Base-by-base conservation (phyloP, 1,284 basidiomycete genomes). In the Sphagnurus paluster region DNA sequence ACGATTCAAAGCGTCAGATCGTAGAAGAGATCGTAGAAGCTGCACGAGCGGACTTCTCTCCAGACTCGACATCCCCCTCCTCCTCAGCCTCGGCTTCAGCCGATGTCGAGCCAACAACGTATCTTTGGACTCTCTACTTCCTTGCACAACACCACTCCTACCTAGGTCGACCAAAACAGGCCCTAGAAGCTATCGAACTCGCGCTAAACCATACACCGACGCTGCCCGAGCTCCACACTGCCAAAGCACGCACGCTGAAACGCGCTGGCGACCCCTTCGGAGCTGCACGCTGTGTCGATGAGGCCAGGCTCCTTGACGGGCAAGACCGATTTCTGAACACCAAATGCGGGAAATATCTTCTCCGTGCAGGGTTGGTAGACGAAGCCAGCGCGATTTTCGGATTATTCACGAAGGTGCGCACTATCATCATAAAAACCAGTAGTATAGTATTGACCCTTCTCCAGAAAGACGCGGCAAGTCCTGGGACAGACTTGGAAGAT, bases 301-400 rank as follows among this genome's bases (percentile, higher is more conserved):
- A 90, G 21, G 95, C 96, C 0, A 75, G 94, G 38, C 64, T 79
- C 17, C 71, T 99, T 32, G 97, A 99, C 64, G 87, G 93, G 0
- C 97, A 99, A 67, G 97, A 99, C 66, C 76, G 97, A 28, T 98
- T 94, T 72, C 69, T 99, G 58, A 99, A 99, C 68, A 90, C 90
- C 37, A 99, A 99, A 66, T 80, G 82, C 38, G 95, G 87, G 1
- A 98, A 98, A 67, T 99, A 99, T 64, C 76, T 87, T 51, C 67
- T 99, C 33, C 75, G 95, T 33, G 90, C 88, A 9, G 91, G 87
- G 1, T 73, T 92, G 56, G 65, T 89, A 1, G 80, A 82, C 17
- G 89, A 90, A 61, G 93, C 91, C 0, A 80, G 77, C 46, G 69
- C 79, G 4, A 69, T 93, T 5, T 70, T 95, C 7, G 90, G 85